Evolutionary conservation across 345 rosid genomes (phyloP).

Genomic region (Pistacia vera): DNA sequence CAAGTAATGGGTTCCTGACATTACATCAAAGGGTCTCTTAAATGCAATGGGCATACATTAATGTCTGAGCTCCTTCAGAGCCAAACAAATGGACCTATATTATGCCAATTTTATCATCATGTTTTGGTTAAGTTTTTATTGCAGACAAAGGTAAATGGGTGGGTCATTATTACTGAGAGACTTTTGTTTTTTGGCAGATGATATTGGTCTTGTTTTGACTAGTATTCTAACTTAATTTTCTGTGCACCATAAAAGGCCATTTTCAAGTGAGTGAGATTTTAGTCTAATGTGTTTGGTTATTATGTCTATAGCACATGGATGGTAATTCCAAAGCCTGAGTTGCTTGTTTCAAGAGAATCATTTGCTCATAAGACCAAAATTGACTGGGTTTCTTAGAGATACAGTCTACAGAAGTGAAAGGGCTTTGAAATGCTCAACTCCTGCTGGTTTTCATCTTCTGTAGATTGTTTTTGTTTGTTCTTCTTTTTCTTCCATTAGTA

Average conservation of each 20-base stretch:
- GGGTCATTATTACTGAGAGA: too few relatives aligned
- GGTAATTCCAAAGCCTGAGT: constrained; percentile 31
- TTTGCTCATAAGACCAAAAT: constrained; percentile 18
- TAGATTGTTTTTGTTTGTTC: background rate
- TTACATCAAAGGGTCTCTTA: too few relatives aligned
- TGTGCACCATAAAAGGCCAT: background rate
- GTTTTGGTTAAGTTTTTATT: too few relatives aligned
- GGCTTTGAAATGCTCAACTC: background rate
- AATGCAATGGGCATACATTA: too few relatives aligned
- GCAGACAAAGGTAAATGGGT: too few relatives aligned
- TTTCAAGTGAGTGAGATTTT: background rate
- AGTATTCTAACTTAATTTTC: too few relatives aligned
- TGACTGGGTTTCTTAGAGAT: constrained; percentile 11
- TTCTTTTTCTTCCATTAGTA: background rate
- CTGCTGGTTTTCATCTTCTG: background rate
- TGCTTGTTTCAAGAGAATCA: constrained; percentile 34
- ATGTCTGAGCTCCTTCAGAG: too few relatives aligned
- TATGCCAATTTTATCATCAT: too few relatives aligned
- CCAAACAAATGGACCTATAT: too few relatives aligned
- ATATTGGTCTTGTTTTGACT: too few relatives aligned
- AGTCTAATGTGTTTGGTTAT: constrained; percentile 3
- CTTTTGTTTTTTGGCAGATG: too few relatives aligned
- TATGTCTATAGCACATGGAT: constrained; percentile 36
- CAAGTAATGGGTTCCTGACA: too few relatives aligned
- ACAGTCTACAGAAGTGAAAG: constrained; percentile 2